Conservation (phyloP, 441 rosid species). For the Populus trichocarpa region DNA sequence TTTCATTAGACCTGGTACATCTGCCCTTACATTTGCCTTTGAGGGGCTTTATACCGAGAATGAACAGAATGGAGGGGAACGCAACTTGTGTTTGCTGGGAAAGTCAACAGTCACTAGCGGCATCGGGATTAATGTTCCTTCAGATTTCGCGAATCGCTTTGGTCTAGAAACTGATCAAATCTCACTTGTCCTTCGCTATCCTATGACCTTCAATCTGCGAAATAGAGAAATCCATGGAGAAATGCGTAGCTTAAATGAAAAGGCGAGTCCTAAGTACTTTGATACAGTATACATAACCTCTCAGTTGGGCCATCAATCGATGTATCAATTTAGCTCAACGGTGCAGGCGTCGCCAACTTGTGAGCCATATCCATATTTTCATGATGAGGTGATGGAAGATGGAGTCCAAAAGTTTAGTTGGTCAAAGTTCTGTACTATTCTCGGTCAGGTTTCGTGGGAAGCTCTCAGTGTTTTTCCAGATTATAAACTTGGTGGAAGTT, state of each 20-base stretch:
- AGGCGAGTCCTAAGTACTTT: constrained; percentile 3
- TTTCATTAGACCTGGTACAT: constrained; percentile 6
- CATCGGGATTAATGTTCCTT: not conserved
- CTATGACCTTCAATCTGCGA: constrained; percentile 20
- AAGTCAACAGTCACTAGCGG: constrained; percentile 11
- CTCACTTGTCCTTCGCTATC: constrained; percentile 26
- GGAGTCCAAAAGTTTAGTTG: constrained; percentile 3
- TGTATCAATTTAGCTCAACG: constrained; percentile 10
- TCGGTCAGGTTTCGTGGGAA: not conserved
- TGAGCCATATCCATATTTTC: constrained; percentile 1
- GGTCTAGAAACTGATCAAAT: constrained; percentile 15
- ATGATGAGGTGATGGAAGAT: constrained; percentile 21
- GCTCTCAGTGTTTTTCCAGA: not conserved
- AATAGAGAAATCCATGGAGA: constrained; percentile 22
- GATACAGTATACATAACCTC: constrained; percentile 16
- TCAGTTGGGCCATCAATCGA: not conserved
- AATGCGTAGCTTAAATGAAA: constrained; percentile 20
- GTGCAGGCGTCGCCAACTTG: constrained; percentile 7
- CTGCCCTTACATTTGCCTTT: constrained; percentile 14
- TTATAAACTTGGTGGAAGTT: constrained; percentile 3
- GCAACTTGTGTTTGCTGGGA: constrained; percentile 28
- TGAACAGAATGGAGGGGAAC: constrained; percentile 17
- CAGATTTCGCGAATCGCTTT: not conserved
- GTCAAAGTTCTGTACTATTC: constrained; percentile 8
- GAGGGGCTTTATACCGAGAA: constrained; percentile 26